Base-by-base conservation (phyloP, 1,284 basidiomycete species). In the Apiotrichum porosum region DNA sequence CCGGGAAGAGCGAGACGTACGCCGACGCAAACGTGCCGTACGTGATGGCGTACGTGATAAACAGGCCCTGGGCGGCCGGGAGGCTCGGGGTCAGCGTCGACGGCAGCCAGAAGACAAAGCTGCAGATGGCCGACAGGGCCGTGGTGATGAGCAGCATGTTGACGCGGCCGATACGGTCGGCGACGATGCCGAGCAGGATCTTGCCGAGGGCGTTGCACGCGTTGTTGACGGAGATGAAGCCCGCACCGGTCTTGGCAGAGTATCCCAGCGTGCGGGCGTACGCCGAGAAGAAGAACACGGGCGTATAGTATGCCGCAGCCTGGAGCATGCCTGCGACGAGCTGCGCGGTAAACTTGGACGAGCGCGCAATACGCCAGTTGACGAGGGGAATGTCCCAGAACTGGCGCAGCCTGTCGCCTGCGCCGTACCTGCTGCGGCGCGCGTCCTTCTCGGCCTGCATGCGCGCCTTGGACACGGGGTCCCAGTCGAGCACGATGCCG, bases 111-210 rank as follows among this genome's bases (percentile, higher is more conserved):
- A 66, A 55, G 12, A 41, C 51, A 18, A 68, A 61, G 26, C 56
- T 57, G 12, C 62, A 51, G 5, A 68, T 37, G 6, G 64, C 61
- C 3, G 60, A 61, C 18, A 65, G 44, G 14, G 56, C 43, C 0
- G 66, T 65, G 13, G 63, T 61, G 3, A 66, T 51, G 4, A 71
- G 47, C 21, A 73, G 57, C 26, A 64, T 62, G 58, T 73, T 71
- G 50, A 72, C 57, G n/a, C 57, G 56, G 1, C 72, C 72, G 6
- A 58, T 52, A 9, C 56, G 52, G 42, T 72, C 69, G 0, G 72
- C 71, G 1, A 69, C 33, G 6, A 68, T 43, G 34, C 68, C 69
- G 12, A 70, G 59, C 5, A 61, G 24, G 19, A 72, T 61, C 33
- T 72, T 69, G n/a, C 72, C 69, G 17, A 70, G 34, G 8, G 63